Evolutionary conservation across 441 rosid genomes (phyloP).

Genomic region (Francoa sonchifolia): DNA sequence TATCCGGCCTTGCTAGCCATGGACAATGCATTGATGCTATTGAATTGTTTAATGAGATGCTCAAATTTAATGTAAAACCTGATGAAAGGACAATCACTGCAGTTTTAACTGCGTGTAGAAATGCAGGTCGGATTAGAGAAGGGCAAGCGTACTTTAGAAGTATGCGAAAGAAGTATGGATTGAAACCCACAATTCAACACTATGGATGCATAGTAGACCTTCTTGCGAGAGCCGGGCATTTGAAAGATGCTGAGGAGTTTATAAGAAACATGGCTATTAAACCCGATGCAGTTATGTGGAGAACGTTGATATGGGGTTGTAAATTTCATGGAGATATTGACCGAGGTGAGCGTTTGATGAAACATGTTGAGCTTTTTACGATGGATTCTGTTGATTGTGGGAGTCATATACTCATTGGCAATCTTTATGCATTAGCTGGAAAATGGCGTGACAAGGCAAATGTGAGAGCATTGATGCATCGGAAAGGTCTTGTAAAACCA

Average conservation of each 20-base stretch:
- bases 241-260: constrained; percentile 22
- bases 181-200: constrained; percentile 17
- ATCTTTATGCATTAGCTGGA: constrained; percentile 1
- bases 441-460: constrained; percentile 9
- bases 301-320: constrained; percentile 25
- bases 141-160: constrained; percentile 12
- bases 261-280: constrained; percentile 21
- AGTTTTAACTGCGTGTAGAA: constrained; percentile 31
- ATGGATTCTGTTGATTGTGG: constrained; percentile 11
- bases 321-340: constrained; percentile 30
- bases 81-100: constrained; percentile 5
- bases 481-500: constrained; percentile 8
- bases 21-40: constrained; percentile 31
- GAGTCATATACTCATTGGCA: constrained; percentile 7
- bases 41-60: constrained; percentile 12
- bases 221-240: constrained; percentile 26
- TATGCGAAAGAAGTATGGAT: constrained; percentile 19
- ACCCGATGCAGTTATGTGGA: constrained; percentile 33
- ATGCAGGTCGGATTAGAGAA: constrained; percentile 25
- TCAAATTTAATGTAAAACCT: not conserved
- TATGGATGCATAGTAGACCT: constrained; percentile 34
- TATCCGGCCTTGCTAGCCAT: constrained; percentile 24
- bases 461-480: constrained; percentile 7
- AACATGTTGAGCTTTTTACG: constrained; percentile 5
- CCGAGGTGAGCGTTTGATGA: constrained; percentile 9